phyloP scores from a whole-genome alignment of 2,329 filamentous ascomycete genomes.

The Penicillium polonicum region DNA sequence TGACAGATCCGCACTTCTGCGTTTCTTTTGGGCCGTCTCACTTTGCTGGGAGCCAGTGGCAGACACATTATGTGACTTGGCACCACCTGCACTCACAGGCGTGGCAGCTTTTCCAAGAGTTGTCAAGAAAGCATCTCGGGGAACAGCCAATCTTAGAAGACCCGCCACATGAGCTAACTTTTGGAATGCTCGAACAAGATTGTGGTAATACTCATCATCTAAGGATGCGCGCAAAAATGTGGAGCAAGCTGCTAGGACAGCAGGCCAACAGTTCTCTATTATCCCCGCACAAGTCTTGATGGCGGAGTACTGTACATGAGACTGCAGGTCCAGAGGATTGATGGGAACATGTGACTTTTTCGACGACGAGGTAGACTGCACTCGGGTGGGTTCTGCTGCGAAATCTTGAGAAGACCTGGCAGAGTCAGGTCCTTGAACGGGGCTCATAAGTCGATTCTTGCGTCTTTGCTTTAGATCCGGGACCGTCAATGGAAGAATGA shows the following conservation, averaged over 20 bases:
- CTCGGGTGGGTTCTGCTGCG: constrained; percentile 31
- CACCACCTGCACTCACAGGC: constrained; percentile 63
- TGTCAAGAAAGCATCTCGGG: constrained; percentile 90
- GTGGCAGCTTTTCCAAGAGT: constrained; percentile 91
- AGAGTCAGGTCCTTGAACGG: constrained; percentile 40
- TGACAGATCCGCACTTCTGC: constrained; percentile 29
- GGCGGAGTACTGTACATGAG: constrained; percentile 68
- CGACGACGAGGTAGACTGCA: constrained; percentile 22
- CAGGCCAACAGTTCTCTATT: constrained; percentile 92
- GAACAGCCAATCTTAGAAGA: constrained; percentile 76
- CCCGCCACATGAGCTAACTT: constrained; percentile 94
- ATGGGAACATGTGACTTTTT: constrained; percentile 55
- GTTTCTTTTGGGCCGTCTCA: constrained; percentile 31
- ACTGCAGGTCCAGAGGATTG: constrained; percentile 75
- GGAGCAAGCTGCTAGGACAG: constrained; percentile 88
- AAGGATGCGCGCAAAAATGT: constrained; percentile 91
- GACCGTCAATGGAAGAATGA: constrained; percentile 86
- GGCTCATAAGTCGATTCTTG: constrained; percentile 37
- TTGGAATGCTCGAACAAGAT: constrained; percentile 87
- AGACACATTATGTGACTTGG: constrained; percentile 23
- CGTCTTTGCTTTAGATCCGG: constrained; percentile 63
- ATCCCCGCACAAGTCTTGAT: constrained; percentile 77
- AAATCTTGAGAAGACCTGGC: constrained; percentile 29
- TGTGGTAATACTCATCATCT: constrained; percentile 91
- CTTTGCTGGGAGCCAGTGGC: constrained; percentile 22